These are phyloP conservation scores for Aspergillus diversus DNA, from an alignment of 495 filamentous ascomycete genomes.

Conservation along the genomic window DNA sequence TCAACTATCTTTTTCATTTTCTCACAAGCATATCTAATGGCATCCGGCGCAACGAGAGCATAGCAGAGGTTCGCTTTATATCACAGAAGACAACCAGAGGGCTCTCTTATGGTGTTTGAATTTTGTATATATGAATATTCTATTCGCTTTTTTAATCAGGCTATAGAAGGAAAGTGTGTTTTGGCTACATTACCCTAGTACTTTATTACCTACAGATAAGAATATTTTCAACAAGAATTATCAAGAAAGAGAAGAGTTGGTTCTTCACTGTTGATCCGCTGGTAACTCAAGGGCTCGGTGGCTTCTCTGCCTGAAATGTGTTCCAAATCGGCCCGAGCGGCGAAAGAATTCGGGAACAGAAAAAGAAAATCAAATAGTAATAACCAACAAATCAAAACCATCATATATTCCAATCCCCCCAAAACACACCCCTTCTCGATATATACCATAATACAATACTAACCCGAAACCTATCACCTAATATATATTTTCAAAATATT, in stretches of 20 bases:
- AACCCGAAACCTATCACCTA: too few species aligned
- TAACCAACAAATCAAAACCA: background rate
- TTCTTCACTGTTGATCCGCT: too few species aligned
- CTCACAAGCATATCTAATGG: conserved; percentile 5
- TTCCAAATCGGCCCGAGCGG: conserved; percentile 2
- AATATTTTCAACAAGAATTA: too few species aligned
- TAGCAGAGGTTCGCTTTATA: background rate
- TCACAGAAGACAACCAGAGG: conserved; percentile 2
- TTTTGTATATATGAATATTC: conserved; percentile 27
- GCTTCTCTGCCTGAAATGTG: background rate
- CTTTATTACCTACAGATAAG: background rate
- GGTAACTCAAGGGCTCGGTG: too few species aligned
- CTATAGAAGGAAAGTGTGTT: conserved; percentile 25
- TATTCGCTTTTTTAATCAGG: conserved; percentile 22
- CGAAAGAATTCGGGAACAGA: background rate
- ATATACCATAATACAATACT: too few species aligned
- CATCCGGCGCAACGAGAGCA: background rate
- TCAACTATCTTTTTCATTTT: background rate
- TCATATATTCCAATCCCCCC: background rate
- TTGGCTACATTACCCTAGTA: background rate
- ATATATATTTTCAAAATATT: background rate
- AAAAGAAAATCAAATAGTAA: background rate
- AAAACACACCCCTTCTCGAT: background rate
- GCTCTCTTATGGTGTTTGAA: conserved; percentile 13
- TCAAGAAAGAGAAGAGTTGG: too few species aligned